Evolutionary conservation across 257 asterid species (phyloP), one percentile per base, ranked within the genome.

Genomic region (Solanum tarapatanum): DNA sequence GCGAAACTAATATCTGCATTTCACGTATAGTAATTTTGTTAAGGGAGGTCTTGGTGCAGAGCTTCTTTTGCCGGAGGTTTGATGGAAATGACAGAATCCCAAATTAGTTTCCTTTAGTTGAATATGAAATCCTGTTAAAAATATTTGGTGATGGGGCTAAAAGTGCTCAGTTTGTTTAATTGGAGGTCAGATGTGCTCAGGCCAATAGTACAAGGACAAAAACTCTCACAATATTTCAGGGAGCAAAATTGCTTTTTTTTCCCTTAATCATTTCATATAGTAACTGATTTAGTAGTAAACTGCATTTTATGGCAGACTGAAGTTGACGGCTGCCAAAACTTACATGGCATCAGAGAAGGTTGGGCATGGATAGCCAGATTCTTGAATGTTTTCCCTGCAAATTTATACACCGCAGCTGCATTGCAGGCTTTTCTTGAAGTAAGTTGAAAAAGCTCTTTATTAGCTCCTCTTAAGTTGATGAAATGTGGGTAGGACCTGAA

Each of bases 341-440:
- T 86, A 87, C 98, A 95, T 86, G 99, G 98, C 72, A 89, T 92
- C 62, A 60, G 73, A 86, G 96, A 95, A 88, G 99, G 98, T 58
- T 97, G 99, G 99, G 92, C 96, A 58, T 97, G 99, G 99, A 93
- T 95, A 70, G 96, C 99, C 32, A 91, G 99, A 89, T 93, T 95
- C 93, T 90, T 95, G 89, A 97, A 97, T 88, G 32, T 93, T 85
- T 90, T 97, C 73, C 99, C 99, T 5, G 94, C 98, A 84, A 97
- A 97, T 91, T 84, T 90, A 23, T 95, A 92, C 84, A 95, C 99
- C 28, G 98, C 96, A 45, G 90, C 87, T 79, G 98, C 98, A 0
- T 92, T 97, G 68, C 88, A 90, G 77, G 92, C 98, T 7, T 97
- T 95, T 92, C 94, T 97, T 36, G 95, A 93, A 88, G 99, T 96